A percentile compares a stretch with the other conserved stretches of the same genome.
phyloP scores from a whole-genome alignment of 2,329 filamentous ascomycete genomes.

The Penicillium brasilianum region DNA sequence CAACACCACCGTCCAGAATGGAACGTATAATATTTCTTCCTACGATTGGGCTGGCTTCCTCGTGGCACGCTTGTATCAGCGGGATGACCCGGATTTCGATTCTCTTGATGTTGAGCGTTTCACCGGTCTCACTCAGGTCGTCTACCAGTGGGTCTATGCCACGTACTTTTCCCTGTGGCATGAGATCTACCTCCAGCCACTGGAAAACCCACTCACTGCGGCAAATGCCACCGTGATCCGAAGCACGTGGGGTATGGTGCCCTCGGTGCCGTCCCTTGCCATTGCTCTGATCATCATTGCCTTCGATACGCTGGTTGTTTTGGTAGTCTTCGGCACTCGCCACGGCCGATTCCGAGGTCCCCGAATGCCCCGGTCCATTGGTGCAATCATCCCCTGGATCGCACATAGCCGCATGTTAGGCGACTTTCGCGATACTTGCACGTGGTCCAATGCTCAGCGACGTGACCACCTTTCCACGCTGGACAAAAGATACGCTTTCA shows the following conservation, averaged over 20 bases:
- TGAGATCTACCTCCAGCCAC: conserved; percentile 36
- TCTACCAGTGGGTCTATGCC: conserved; percentile 44
- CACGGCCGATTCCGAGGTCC: conserved; percentile 41
- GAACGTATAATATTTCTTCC: conserved; percentile 35
- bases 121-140: conserved; percentile 33
- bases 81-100: conserved; percentile 31
- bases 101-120: conserved; percentile 30
- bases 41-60: conserved; percentile 45
- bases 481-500: conserved; percentile 40
- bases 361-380: conserved; percentile 42
- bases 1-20: conserved; percentile 31
- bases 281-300: conserved; percentile 38
- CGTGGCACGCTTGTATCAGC: conserved; percentile 40
- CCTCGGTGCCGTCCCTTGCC: conserved; percentile 36
- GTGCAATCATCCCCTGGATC: conserved; percentile 41
- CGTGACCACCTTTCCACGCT: conserved; percentile 33
- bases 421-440: conserved; percentile 38
- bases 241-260: conserved; percentile 40
- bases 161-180: conserved; percentile 45
- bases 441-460: conserved; percentile 36
- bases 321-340: conserved; percentile 41
- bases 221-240: conserved; percentile 35
- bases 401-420: conserved; percentile 41
- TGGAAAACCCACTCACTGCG: conserved; percentile 27
- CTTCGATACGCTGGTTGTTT: conserved; percentile 39